These are phyloP conservation scores for Vitis hybrid DNA, from an alignment of 177 flowering plant species.

Conservation along the genomic window DNA sequence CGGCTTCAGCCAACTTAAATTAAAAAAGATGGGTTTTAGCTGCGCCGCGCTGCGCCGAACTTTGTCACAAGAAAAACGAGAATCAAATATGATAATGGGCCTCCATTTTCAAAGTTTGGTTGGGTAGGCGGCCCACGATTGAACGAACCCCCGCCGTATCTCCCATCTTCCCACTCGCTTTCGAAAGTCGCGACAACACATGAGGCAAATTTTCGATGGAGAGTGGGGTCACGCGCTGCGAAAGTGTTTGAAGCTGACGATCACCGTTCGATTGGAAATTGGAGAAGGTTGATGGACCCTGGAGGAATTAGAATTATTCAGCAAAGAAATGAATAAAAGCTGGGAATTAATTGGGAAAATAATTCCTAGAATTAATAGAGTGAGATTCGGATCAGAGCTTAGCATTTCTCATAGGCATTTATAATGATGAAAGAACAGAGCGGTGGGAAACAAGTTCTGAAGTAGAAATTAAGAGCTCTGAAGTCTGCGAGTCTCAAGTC, in stretches of 20 bases:
- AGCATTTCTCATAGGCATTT: too few relatives aligned
- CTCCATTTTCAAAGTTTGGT: conserved; percentile 9
- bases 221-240: not conserved
- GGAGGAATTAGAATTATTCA: conserved; percentile 4
- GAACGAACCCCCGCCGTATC: conserved; percentile 14
- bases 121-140: conserved; percentile 22
- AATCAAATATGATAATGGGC: conserved; percentile 12
- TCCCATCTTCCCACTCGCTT: conserved; percentile 10
- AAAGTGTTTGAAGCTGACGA: not conserved
- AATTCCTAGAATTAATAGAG: conserved; percentile 13
- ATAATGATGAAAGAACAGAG: too few relatives aligned
- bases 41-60: conserved; percentile 8
- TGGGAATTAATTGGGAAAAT: conserved; percentile 23
- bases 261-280: not conserved
- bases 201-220: too few relatives aligned
- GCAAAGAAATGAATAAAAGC: too few relatives aligned
- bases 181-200: too few relatives aligned
- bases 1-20: conserved; percentile 17
- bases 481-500: too few relatives aligned
- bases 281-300: conserved; percentile 14
- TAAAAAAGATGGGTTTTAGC: too few relatives aligned
- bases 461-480: not conserved
- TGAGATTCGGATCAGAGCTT: conserved; percentile 25
- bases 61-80: not conserved
- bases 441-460: too few relatives aligned